These are phyloP conservation scores for Scheffersomyces parashehatae DNA, from an alignment of 1,139 yeast species.

Conservation along the genomic window DNA sequence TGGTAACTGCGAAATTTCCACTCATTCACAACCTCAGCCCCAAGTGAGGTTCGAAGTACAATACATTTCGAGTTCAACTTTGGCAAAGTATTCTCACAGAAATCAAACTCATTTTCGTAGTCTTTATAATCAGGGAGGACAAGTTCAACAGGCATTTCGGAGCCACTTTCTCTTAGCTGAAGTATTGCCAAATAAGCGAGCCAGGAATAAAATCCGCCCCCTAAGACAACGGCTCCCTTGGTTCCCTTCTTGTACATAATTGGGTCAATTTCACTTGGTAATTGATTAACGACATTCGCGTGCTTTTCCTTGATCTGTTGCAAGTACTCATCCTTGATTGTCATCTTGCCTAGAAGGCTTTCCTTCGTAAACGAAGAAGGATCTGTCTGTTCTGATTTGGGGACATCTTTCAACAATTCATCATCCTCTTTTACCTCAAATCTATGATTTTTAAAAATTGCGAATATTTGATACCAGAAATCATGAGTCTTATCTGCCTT, in stretches of 20 bases:
- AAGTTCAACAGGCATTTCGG: slow-evolving; percentile 8
- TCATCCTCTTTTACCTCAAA: neutral
- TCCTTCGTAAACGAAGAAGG: slow-evolving; percentile 1
- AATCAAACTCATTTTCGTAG: slow-evolving; percentile 4
- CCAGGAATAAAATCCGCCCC: slow-evolving; percentile 10
- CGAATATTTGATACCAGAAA: neutral
- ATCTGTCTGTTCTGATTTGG: neutral
- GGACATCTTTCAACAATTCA: neutral
- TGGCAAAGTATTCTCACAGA: slow-evolving; percentile 1
- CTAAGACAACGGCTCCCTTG: slow-evolving; percentile 8
- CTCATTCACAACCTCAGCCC: neutral
- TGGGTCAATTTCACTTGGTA: neutral
- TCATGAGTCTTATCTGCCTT: neutral
- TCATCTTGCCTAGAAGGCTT: slow-evolving; percentile 1
- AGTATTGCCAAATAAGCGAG: slow-evolving; percentile 6
- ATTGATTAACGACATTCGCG: neutral
- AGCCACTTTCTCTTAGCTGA: slow-evolving; percentile 7
- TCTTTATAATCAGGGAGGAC: slow-evolving; percentile 8
- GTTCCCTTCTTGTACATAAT: slow-evolving; percentile 3
- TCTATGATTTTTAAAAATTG: neutral
- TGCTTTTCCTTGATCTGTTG: slow-evolving; percentile 2
- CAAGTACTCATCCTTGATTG: slow-evolving; percentile 1
- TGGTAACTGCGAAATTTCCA: slow-evolving; percentile 10
- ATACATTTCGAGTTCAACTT: slow-evolving; percentile 1
- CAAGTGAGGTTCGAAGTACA: slow-evolving; percentile 3